Percentiles rank a stretch among this genome's conserved stretches.
These are phyloP conservation scores for Pholiota microspora DNA, from an alignment of 768 basidiomycete species.

Conservation along the genomic window DNA sequence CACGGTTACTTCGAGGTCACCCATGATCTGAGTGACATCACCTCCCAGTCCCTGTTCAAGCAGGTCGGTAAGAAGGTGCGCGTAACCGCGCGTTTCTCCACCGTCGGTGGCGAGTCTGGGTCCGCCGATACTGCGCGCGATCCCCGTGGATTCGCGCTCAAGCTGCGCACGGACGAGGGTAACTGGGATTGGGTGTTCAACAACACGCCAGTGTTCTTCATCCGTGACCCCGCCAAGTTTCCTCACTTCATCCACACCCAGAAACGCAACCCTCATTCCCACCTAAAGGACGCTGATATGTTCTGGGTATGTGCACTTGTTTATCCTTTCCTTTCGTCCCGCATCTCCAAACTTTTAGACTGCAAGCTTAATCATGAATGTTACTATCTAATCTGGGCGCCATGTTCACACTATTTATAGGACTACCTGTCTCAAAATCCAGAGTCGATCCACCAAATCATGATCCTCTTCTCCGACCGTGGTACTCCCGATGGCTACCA, in stretches of 20 bases:
- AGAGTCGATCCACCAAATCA: conserved; percentile 84
- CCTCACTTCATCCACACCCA: conserved; percentile 94
- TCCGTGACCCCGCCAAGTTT: conserved; percentile 86
- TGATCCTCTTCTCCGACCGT: conserved; percentile 94
- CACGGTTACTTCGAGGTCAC: conserved; percentile 94
- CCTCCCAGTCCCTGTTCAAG: conserved; percentile 66
- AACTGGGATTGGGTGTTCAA: conserved; percentile 93
- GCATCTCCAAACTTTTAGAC: not conserved
- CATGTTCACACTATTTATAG: conserved; percentile 32
- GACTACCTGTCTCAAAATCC: conserved; percentile 89
- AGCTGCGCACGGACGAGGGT: conserved; percentile 88
- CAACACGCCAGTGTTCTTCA: conserved; percentile 91
- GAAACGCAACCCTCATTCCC: conserved; percentile 89
- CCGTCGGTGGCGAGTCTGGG: conserved; percentile 86
- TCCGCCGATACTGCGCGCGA: conserved; percentile 93
- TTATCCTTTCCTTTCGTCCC: not conserved
- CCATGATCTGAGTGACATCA: conserved; percentile 80
- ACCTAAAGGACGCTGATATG: conserved; percentile 83
- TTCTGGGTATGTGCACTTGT: conserved; percentile 81
- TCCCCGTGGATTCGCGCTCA: conserved; percentile 89
- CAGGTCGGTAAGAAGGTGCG: conserved; percentile 67
- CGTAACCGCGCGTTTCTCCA: conserved; percentile 86
- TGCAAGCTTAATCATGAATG: not conserved
- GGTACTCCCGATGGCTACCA: conserved; percentile 90
- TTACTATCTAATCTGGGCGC: not conserved